A percentile compares a stretch with the other conserved stretches of the same genome.
Conservation (phyloP, 2,329 filamentous ascomycete genomes). For the Botrytis porri region DNA sequence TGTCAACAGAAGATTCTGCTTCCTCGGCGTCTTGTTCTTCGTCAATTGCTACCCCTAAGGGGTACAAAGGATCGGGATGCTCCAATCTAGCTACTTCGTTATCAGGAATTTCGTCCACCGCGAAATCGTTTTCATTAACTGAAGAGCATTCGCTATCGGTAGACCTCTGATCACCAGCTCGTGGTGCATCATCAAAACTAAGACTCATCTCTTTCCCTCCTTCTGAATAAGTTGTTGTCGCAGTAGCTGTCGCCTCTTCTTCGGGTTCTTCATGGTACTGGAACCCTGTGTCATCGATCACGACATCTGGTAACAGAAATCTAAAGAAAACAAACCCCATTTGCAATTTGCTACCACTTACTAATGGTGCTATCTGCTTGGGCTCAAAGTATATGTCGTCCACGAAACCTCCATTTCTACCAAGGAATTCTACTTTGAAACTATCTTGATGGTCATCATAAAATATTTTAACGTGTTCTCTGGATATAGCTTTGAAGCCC, state of each 20-base stretch:
- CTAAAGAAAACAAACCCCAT: slow-evolving; percentile 68
- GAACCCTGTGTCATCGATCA: slow-evolving; percentile 55
- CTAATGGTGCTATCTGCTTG: slow-evolving; percentile 54
- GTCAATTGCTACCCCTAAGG: slow-evolving; percentile 23
- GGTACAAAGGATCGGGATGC: slow-evolving; percentile 5
- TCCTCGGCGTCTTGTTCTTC: slow-evolving; percentile 35
- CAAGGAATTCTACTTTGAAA: slow-evolving; percentile 61
- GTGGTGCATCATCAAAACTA: slow-evolving; percentile 63
- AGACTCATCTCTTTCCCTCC: slow-evolving; percentile 68
- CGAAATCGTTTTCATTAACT: slow-evolving; percentile 29
- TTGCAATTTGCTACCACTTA: slow-evolving; percentile 64
- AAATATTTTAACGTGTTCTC: slow-evolving; percentile 69
- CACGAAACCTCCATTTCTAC: slow-evolving; percentile 65
- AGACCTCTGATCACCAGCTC: slow-evolving; percentile 50
- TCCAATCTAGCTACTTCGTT: slow-evolving; percentile 28
- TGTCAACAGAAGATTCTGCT: slow-evolving; percentile 18
- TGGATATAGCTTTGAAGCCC: slow-evolving; percentile 70
- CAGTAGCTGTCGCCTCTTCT: neutral
- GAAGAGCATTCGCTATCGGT: slow-evolving; percentile 22
- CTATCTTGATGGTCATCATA: slow-evolving; percentile 61
- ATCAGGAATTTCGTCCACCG: slow-evolving; percentile 30
- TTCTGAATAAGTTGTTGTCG: slow-evolving; percentile 46
- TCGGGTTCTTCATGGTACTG: slow-evolving; percentile 50
- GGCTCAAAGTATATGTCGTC: slow-evolving; percentile 56
- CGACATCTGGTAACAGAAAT: slow-evolving; percentile 67